phyloP scores from a whole-genome alignment of 108 stramenopile species.

The Skeletonema potamos region DNA sequence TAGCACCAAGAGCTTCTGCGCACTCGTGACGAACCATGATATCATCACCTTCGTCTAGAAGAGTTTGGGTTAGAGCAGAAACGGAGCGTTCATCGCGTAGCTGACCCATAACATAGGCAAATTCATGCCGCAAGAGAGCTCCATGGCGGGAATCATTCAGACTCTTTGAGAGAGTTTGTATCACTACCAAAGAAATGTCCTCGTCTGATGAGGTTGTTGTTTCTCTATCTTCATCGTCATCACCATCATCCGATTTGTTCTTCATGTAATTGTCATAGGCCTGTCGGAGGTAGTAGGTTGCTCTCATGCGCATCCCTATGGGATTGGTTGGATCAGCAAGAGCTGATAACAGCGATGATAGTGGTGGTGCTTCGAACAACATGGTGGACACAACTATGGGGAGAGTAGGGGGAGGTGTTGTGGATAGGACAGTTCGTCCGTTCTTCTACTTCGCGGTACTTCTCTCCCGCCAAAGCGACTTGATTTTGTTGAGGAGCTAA shows the following conservation, averaged over 20 bases:
- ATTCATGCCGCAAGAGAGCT: conserved; percentile 94
- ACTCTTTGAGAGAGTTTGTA: conserved; percentile 52
- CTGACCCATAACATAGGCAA: conserved; percentile 98
- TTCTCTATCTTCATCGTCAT: conserved; percentile 8
- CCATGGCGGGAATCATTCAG: conserved; percentile 65
- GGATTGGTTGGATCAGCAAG: conserved; percentile 63
- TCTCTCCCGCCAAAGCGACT: too few species aligned
- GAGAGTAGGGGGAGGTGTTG: too few species aligned
- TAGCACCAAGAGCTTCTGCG: conserved; percentile 91
- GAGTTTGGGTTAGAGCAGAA: conserved; percentile 53
- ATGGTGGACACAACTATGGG: conserved; percentile 4
- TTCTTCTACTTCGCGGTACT: too few species aligned
- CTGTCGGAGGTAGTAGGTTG: conserved; percentile 78
- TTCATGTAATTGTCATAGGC: conserved; percentile 38
- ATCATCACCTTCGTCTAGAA: conserved; percentile 62
- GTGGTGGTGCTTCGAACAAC: conserved; percentile 71
- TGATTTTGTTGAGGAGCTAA: too few species aligned
- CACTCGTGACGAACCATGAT: conserved; percentile 98
- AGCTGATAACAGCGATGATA: conserved; percentile 46
- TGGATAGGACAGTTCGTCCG: too few species aligned
- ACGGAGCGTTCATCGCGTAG: conserved; percentile 73
- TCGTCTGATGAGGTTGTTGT: conserved; percentile 16
- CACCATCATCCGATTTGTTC: conserved; percentile 13
- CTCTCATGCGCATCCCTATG: conserved; percentile 88
- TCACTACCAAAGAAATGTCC: conserved; percentile 27